These are phyloP conservation scores for Penicillium sp. DNA, from an alignment of 2,329 filamentous ascomycete species.

Conservation along the genomic window DNA sequence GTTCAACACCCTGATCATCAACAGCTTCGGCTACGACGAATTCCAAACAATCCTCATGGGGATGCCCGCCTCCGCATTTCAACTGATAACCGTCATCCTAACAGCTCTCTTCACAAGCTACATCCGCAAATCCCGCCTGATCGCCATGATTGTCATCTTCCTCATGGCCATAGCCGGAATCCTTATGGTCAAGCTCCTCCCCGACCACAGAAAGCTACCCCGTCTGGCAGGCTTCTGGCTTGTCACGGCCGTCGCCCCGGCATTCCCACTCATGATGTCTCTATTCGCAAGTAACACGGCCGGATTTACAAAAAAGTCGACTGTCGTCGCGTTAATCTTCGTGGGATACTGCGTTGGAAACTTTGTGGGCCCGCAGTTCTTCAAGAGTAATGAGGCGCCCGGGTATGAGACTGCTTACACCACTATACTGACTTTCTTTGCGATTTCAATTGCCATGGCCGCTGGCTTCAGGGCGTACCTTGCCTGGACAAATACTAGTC, in stretches of 20 bases:
- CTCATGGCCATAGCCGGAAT: conserved; percentile 25
- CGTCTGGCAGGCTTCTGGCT: conserved; percentile 30
- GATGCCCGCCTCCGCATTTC: conserved; percentile 26
- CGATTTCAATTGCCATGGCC: conserved; percentile 24
- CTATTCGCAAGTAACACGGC: conserved; percentile 23
- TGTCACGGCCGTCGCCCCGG: conserved; percentile 22
- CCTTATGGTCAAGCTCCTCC: conserved; percentile 29
- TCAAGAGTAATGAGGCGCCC: conserved; percentile 21
- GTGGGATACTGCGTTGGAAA: conserved; percentile 26
- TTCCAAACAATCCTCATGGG: conserved; percentile 31
- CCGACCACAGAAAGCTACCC: conserved; percentile 18
- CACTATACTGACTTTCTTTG: conserved; percentile 27
- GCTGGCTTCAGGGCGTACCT: conserved; percentile 21
- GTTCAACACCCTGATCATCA: conserved; percentile 28
- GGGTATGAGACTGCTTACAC: conserved; percentile 27
- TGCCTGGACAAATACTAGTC: conserved; percentile 16
- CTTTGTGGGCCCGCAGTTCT: conserved; percentile 25
- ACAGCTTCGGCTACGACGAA: conserved; percentile 29
- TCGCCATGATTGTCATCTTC: conserved; percentile 23
- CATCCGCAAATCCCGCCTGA: conserved; percentile 25
- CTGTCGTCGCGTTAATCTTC: conserved; percentile 22
- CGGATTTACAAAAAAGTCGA: conserved; percentile 28
- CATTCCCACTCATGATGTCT: conserved; percentile 26
- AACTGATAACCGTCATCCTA: conserved; percentile 25
- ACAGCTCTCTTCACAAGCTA: conserved; percentile 21